Base-by-base conservation (phyloP, 2,329 filamentous ascomycete genomes). In the Talaromyces albobiverticillius region DNA sequence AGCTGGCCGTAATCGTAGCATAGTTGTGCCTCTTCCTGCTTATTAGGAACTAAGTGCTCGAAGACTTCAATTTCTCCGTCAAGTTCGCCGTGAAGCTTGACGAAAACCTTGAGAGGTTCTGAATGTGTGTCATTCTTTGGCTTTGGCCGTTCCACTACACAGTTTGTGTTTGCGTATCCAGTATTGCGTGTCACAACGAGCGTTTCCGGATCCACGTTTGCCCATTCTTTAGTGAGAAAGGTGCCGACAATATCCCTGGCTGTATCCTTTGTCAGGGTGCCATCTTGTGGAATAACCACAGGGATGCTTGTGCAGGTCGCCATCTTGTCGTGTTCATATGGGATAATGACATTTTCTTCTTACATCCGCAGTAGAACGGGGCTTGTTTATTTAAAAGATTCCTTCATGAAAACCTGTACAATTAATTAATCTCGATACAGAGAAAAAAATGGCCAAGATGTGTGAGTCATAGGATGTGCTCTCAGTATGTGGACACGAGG, bases 211-310 rank as follows among this genome's bases (percentile, higher is more conserved):
- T 60, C 59, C 32, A 60, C 48, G 31, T 4, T 47, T 40, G 51
- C 53, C 60, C 60, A 62, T 38, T 61, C 59, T 20, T 53, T 50
- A 2, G 51, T 51, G 9, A 60, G 40, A 36, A 62, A 60, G n/a
- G 55, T 51, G 34, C 51, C 42, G 36, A 62, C 38, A 32, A 59
- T 62, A 26, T 56, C 51, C 34, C 46, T 54, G n/a, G 54, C 26
- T 13, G 54, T 47, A 5, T 25, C 16, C 50, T 60, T 55, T 6
- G 54, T 57, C 18, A 46, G 56, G 4, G 43, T 13, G 43, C 57
- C 45, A 50, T 53, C 52, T n/a, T 59, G 20, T 11, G 58, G 49
- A 52, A 61, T 48, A 40, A 38, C 31, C 32, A 61, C 53, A 7
- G 51, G 32, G 20, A 61, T 42, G 8, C 34, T 23, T 18, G 46